Evolutionary conservation across 306 rosid species (phyloP).

Genomic region (Casuarina glauca): DNA sequence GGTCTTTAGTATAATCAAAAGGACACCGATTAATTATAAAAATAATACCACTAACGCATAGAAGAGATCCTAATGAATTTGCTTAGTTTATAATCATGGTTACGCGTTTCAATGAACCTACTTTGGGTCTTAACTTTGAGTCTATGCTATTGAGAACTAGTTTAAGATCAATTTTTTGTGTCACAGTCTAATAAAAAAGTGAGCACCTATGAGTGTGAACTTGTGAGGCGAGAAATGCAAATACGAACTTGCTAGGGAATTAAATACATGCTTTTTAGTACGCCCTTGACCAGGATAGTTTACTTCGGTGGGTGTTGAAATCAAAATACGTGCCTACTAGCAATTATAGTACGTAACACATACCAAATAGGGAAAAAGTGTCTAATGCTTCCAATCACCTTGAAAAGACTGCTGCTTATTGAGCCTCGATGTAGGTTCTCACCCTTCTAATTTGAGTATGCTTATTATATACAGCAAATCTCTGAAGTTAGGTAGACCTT

Average conservation of each 20-base stretch:
- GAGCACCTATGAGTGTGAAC: no score
- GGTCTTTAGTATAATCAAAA: no score
- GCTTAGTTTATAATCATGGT: not conserved
- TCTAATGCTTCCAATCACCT: not conserved
- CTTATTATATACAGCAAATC: not conserved
- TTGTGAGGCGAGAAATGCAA: no score
- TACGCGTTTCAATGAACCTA: not conserved
- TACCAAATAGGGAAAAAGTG: not conserved
- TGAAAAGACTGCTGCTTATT: not conserved
- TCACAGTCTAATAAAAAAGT: no score
- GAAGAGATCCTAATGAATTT: not conserved
- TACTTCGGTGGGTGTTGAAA: constrained; percentile 14
- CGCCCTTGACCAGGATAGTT: no score
- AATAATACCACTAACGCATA: not conserved
- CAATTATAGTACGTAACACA: not conserved
- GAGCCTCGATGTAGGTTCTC: not conserved
- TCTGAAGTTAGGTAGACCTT: not conserved
- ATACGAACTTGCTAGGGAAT: no score
- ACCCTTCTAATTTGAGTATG: not conserved
- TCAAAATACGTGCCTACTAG: not conserved
- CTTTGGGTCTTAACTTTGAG: not conserved
- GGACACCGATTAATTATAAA: no score
- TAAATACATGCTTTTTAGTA: no score
- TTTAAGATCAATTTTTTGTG: not conserved
- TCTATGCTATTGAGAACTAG: not conserved